Evolutionary conservation across 306 rosid genomes (phyloP).

Genomic region (Hylodesmum podocarpum): DNA sequence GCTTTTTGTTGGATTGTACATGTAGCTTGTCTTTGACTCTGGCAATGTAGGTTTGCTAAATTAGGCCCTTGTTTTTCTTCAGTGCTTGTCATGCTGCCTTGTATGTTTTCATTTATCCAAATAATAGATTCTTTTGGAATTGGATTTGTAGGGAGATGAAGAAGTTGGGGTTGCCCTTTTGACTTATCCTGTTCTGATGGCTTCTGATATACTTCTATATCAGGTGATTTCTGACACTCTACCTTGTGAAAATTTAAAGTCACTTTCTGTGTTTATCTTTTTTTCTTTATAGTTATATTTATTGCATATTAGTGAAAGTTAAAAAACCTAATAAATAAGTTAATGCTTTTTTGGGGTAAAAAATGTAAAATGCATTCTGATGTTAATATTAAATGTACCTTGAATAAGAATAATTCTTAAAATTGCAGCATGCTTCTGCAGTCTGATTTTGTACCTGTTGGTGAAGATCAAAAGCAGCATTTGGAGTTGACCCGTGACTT

Average conservation of each 20-base stretch:
- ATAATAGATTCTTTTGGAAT: slow-evolving; percentile 34
- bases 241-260: slow-evolving; percentile 9
- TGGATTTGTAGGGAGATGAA: slow-evolving; percentile 81
- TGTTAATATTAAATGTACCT: slow-evolving; percentile 25
- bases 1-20: background rate
- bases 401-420: slow-evolving; percentile 43
- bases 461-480: slow-evolving; percentile 99
- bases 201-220: slow-evolving; percentile 94
- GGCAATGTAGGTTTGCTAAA: slow-evolving; percentile 20
- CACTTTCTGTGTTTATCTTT: slow-evolving; percentile 8
- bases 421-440: slow-evolving; percentile 53
- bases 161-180: slow-evolving; percentile 95
- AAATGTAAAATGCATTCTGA: slow-evolving; percentile 24
- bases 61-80: background rate
- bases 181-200: slow-evolving; percentile 99
- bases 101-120: slow-evolving; percentile 20
- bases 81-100: background rate
- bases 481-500: slow-evolving; percentile 92
- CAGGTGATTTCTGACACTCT: slow-evolving; percentile 58
- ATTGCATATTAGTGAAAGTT: slow-evolving; percentile 19
- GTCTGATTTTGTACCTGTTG: slow-evolving; percentile 95
- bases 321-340: background rate
- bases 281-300: background rate
- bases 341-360: too few relatives aligned
- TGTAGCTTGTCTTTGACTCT: slow-evolving; percentile 16